Evolutionary conservation across 2,329 filamentous ascomycete genomes (phyloP).

Genomic region (Aspergillus brasiliensis): DNA sequence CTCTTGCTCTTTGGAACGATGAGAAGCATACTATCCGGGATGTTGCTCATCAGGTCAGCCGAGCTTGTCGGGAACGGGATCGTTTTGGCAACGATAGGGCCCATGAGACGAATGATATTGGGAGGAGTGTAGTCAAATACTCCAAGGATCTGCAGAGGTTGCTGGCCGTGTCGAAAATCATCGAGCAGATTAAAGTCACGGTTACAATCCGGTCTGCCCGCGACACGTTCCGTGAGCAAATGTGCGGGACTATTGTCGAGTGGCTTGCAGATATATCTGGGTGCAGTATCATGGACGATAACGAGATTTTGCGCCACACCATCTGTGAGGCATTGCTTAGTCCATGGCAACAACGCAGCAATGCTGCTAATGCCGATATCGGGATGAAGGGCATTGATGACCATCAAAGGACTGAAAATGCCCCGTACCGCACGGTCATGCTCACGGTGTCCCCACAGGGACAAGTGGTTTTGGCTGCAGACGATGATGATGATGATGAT

Average conservation of each 20-base stretch:
- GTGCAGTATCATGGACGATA: constrained; percentile 79
- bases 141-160: constrained; percentile 71
- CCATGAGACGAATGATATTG: constrained; percentile 85
- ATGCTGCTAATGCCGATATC: constrained; percentile 75
- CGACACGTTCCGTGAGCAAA: constrained; percentile 95
- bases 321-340: constrained; percentile 91
- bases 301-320: constrained; percentile 73
- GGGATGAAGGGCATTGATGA: constrained; percentile 80
- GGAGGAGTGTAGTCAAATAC: constrained; percentile 81
- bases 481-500: constrained; percentile 48
- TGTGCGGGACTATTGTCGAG: constrained; percentile 97
- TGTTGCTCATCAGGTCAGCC: constrained; percentile 83
- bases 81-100: constrained; percentile 73
- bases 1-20: constrained; percentile 92
- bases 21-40: constrained; percentile 97
- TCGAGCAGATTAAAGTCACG: constrained; percentile 94
- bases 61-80: constrained; percentile 76
- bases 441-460: constrained; percentile 46
- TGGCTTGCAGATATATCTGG: constrained; percentile 94
- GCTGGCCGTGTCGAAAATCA: constrained; percentile 75
- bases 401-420: constrained; percentile 66
- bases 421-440: constrained; percentile 42
- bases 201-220: constrained; percentile 91
- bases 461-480: constrained; percentile 48
- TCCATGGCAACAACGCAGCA: constrained; percentile 83